Base-by-base conservation (phyloP, 2,329 filamentous ascomycete species). In the Stagonosporopsis tanaceti region DNA sequence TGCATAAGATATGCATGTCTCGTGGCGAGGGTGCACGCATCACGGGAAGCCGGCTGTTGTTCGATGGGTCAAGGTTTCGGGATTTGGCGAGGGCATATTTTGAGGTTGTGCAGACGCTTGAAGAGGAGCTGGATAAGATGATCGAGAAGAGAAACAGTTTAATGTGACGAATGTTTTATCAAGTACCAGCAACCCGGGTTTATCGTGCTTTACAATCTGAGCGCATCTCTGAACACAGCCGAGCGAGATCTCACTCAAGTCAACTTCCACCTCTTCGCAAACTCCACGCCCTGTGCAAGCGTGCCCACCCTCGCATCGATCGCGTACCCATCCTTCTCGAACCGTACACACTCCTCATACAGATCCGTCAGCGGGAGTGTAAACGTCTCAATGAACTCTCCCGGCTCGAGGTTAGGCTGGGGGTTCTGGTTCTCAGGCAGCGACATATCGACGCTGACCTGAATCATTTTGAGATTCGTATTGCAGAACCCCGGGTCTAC, bases 321-420 rank as follows among this genome's bases (percentile, higher is more conserved):
- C 1, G 89, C 91, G 74, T 85, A 93, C 0, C 91, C 91, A 62
- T 92, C 80, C 2, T 79, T 78, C 70, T 93, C 90, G 1, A 93
- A 79, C 62, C 75, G 83, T 72, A 86, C 86, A 70, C 88, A 88
- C 70, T 89, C 87, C 0, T 82, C 82, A 79, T 89, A 92, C 37
- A 94, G 75, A 14, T 83, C 79, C 20, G 76, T 79, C 40, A 94
- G 71, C 6, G 87, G 88, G 7, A 92, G 82, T 8, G 84, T 85
- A 68, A 94, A 93, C 32, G 88, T 88, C 73, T 93, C 90, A 69
- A 94, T 93, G 71, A 93, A 93, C 77, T 94, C 91, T 61, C 87
- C 89, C 25, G 93, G 90, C 71, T 94, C 90, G 6, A 93, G 81
- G 70, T 89, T 79, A 0, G 90, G 87, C 73, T 87, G 62, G 1